These are phyloP conservation scores for Ogataea thermomethanolica DNA, from an alignment of 805 yeast species.

Conservation along the genomic window DNA sequence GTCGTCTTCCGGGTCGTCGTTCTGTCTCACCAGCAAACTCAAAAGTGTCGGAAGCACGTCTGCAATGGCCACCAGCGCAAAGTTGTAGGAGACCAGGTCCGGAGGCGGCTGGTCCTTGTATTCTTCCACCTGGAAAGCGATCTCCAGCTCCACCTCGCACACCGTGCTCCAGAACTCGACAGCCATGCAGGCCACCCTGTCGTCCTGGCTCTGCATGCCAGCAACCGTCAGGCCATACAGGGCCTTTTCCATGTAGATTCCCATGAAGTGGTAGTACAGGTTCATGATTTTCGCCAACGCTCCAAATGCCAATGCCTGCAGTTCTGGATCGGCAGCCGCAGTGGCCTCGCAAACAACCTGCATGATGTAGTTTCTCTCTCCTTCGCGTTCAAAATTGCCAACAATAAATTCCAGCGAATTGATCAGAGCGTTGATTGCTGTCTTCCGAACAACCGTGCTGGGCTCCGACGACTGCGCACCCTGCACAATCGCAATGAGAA, in stretches of 20 bases:
- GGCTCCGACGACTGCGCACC: slow-evolving; percentile 88
- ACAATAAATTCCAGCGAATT: slow-evolving; percentile 88
- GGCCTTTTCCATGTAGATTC: slow-evolving; percentile 96
- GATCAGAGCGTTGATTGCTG: slow-evolving; percentile 89
- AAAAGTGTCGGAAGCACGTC: slow-evolving; percentile 88
- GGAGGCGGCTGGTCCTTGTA: slow-evolving; percentile 44
- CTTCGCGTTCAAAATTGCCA: slow-evolving; percentile 84
- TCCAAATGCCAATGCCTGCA: slow-evolving; percentile 94
- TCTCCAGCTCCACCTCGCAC: slow-evolving; percentile 94
- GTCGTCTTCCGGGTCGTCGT: slow-evolving; percentile 91
- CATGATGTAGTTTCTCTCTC: slow-evolving; percentile 96
- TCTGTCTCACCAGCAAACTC: slow-evolving; percentile 76
- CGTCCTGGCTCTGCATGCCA: slow-evolving; percentile 85
- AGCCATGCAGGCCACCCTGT: slow-evolving; percentile 94
- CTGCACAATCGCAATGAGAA: slow-evolving; percentile 92
- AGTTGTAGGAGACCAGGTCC: slow-evolving; percentile 61
- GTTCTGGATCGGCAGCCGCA: slow-evolving; percentile 75
- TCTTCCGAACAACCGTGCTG: slow-evolving; percentile 68
- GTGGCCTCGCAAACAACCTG: slow-evolving; percentile 99
- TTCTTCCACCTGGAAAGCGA: slow-evolving; percentile 65
- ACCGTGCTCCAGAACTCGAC: slow-evolving; percentile 99
- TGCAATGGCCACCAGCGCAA: slow-evolving; percentile 78
- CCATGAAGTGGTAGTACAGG: slow-evolving; percentile 84
- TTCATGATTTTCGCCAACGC: slow-evolving; percentile 91
- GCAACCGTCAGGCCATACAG: slow-evolving; percentile 81